Base-by-base conservation (phyloP, 441 rosid species). In the Melianthus villosus region DNA sequence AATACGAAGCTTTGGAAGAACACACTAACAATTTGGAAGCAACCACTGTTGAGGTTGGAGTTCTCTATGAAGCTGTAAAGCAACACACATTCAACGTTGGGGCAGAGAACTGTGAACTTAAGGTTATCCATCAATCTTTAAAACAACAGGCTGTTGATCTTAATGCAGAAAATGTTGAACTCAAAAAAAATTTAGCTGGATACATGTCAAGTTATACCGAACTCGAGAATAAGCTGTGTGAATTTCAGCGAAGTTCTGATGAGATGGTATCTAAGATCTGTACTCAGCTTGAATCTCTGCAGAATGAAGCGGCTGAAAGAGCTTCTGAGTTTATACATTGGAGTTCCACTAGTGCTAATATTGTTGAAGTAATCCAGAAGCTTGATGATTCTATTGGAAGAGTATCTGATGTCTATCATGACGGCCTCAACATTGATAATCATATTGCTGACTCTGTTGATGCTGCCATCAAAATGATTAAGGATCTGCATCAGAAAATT, bases 31-130 rank as follows among this genome's bases (percentile, higher is more conserved):
- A 33, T 62, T 53, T 76, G 19, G 93, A 79, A 73, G 75, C 69
- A 40, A 56, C 54, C 39, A 59, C 36, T 47, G 68, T 82, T 49
- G 82, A 79, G 68, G 59, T 71, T 42, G 70, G 44, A 39, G 63
- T 91, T 63, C 63, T 69, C 26, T 65, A 60, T 54, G 94, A 82
- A 69, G 79, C 65, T 51, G 34, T 63, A 34, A 82, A 71, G 65
- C 75, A 73, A 34, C 69, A 68, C 29, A 42, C 62, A 14, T 58
- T n/a, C 42, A 57, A 19, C 48, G 29, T 69, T 58, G 66, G 69
- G 27, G 67, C 57, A 38, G 64, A 55, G 47, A 71, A 55, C 47
- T 53, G 35, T 31, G 74, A 75, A 53, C 73, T 82, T 50, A 71
- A 64, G 67, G 46, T 45, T 59, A 61, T 50, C 6, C 53, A 40